Percentiles rank a stretch among this genome's conserved stretches.
phyloP scores from a whole-genome alignment of 2,329 filamentous ascomycete genomes.

The Beauveria rudraprayagi region DNA sequence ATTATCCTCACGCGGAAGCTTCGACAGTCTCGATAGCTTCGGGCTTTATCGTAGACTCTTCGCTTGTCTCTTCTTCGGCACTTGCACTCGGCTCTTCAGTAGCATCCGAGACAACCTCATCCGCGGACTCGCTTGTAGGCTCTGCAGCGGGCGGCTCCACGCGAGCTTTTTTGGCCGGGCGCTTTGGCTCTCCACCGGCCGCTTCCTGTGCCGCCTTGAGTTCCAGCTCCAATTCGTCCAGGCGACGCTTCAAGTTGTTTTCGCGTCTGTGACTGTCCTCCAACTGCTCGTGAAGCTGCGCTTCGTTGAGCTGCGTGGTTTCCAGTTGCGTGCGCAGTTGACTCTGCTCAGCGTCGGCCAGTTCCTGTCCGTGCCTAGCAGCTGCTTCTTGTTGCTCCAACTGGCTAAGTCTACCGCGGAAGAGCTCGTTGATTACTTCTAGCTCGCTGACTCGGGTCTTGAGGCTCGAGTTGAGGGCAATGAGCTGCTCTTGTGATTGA shows the following conservation, averaged over 20 bases:
- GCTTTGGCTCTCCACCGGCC: constrained; percentile 15
- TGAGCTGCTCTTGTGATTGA: constrained; percentile 71
- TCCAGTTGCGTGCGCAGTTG: constrained; percentile 51
- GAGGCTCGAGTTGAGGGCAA: constrained; percentile 74
- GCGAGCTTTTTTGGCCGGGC: constrained; percentile 23
- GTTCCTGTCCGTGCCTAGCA: constrained; percentile 52
- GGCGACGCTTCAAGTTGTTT: constrained; percentile 69
- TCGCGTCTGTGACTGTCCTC: constrained; percentile 73
- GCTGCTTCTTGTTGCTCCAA: constrained; percentile 69
- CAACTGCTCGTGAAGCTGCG: constrained; percentile 51
- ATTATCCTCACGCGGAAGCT: neutral
- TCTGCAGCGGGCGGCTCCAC: constrained; percentile 13
- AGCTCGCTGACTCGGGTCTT: constrained; percentile 93
- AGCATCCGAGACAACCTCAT: neutral
- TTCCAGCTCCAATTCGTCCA: constrained; percentile 69
- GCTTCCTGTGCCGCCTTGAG: constrained; percentile 27
- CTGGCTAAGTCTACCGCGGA: constrained; percentile 67
- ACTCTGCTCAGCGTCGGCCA: constrained; percentile 46
- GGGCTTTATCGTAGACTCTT: neutral
- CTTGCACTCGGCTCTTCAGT: neutral
- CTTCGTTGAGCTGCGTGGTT: constrained; percentile 30
- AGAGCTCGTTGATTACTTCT: constrained; percentile 86
- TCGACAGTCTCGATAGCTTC: neutral
- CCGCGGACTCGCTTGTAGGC: neutral
- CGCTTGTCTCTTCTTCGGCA: neutral